Base-by-base conservation (phyloP, 2,329 filamentous ascomycete species). In the Didymosphaeria variabile region DNA sequence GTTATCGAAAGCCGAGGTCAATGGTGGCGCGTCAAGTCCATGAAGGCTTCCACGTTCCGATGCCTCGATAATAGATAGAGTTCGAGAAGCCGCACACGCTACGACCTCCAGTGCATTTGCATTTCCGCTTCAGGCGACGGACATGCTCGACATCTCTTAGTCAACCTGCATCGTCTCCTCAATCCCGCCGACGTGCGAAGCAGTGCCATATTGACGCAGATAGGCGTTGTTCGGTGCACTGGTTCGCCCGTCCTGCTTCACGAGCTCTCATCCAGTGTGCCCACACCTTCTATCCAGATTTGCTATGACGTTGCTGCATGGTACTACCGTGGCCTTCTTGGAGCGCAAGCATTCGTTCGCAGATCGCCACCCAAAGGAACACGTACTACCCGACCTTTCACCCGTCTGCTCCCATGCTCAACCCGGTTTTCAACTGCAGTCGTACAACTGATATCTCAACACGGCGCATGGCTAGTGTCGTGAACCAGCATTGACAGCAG, bases 31-130 rank as follows among this genome's bases (percentile, higher is more conserved):
- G 36, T 21, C 50, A 40, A 40, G 19, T 29, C 42, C 45, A 34
- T 53, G 38, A 31, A 56, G 57, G 15, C 47, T 31, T 59, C 57
- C 58, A 66, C 54, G 53, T 59, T 57, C 31, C 40, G 26, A 59
- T 47, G 56, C 61, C 38, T n/a, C 5, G 1, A 40, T 45, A 57
- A 61, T 54, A 32, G 52, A 56, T 56, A 60, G 50, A 61, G 51
- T 58, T 55, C 52, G 54, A 29, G 29, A 31, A 58, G 45, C 49
- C 44, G 47, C 52, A 68, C 63, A 57, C 31, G 7, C 58, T 63
- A 36, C 57, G 51, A 50, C 64, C 32, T 50, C 51, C 42, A 57
- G 47, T 50, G 17, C 53, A 44, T 15, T 23, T 10, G 19, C 32
- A 32, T 44, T 54, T 58, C 55, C 50, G 26, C 19, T 45, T 59